These are phyloP conservation scores for Begonia fuchsioides DNA, from an alignment of 306 rosid species.

Conservation along the genomic window DNA sequence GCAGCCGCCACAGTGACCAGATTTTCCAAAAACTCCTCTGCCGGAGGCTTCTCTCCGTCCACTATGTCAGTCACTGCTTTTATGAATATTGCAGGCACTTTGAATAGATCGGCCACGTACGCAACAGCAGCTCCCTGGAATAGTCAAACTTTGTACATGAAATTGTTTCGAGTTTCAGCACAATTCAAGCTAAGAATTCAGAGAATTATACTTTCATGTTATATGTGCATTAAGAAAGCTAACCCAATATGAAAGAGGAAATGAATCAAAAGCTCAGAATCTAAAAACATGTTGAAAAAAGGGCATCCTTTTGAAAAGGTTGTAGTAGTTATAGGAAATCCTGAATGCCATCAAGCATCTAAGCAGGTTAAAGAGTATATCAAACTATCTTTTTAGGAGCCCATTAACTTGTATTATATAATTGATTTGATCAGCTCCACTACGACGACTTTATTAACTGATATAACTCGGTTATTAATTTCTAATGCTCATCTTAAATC, in stretches of 20 bases:
- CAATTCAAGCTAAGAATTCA: neutral
- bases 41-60: slow-evolving; percentile 84
- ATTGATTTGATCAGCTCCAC: too few species aligned
- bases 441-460: too few species aligned
- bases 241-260: neutral
- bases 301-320: too few species aligned
- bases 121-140: slow-evolving; percentile 96
- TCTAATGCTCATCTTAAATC: too few species aligned
- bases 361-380: neutral
- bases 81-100: slow-evolving; percentile 68
- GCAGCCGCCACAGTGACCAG: slow-evolving; percentile 79
- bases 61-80: slow-evolving; percentile 89
- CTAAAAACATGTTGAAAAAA: neutral
- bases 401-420: too few species aligned
- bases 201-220: too few species aligned
- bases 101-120: slow-evolving; percentile 75
- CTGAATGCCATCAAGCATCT: neutral
- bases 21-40: slow-evolving; percentile 88
- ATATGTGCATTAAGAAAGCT: too few species aligned
- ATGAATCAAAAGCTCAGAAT: neutral
- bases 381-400: too few species aligned
- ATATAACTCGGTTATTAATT: too few species aligned
- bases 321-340: too few species aligned
- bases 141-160: slow-evolving; percentile 1
- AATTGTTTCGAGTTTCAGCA: neutral